A percentile compares a stretch with the other conserved stretches of the same genome.
Conservation (phyloP, 352 stramenopile species). For the Globisporangium barbulae region DNA sequence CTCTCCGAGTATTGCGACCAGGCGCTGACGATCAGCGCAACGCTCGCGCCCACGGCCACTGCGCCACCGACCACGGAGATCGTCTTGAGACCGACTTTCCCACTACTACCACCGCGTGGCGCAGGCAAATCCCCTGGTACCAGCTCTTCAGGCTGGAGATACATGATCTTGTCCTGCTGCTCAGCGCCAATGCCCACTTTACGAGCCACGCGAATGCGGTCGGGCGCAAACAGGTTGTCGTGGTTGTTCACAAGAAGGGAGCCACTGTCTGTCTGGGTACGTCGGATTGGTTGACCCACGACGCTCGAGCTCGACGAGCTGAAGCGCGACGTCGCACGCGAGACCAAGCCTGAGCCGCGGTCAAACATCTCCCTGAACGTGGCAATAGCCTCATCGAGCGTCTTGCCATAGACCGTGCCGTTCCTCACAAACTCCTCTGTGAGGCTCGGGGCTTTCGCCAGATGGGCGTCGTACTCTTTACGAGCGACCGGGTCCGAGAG, state of each 20-base stretch:
- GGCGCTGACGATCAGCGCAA: constrained; percentile 72
- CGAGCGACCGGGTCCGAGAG: constrained; percentile 60
- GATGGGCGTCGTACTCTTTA: constrained; percentile 59
- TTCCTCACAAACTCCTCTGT: constrained; percentile 76
- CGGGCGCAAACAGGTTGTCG: constrained; percentile 74
- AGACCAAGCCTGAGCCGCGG: constrained; percentile 48
- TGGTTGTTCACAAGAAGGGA: constrained; percentile 71
- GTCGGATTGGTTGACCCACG: constrained; percentile 49
- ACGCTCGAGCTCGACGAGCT: constrained; percentile 69
- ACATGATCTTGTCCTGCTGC: constrained; percentile 65
- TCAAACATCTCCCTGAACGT: constrained; percentile 81
- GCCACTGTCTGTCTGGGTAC: constrained; percentile 27
- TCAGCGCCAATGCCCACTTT: constrained; percentile 57
- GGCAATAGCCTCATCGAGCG: constrained; percentile 76
- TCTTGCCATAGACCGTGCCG: constrained; percentile 81
- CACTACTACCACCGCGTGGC: constrained; percentile 15
- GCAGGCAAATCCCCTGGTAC: constrained; percentile 49
- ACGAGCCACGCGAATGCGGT: constrained; percentile 66
- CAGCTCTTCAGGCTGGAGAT: constrained; percentile 76
- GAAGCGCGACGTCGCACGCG: constrained; percentile 59
- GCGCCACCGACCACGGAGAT: constrained; percentile 71
- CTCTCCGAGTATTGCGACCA: constrained; percentile 83
- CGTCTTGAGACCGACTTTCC: constrained; percentile 38
- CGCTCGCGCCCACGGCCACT: constrained; percentile 71
- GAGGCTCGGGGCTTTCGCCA: constrained; percentile 43